Percentiles rank a stretch among this genome's conserved stretches.
Evolutionary conservation across 106 monocot species (phyloP).

Genomic region (Acorus calamus): DNA sequence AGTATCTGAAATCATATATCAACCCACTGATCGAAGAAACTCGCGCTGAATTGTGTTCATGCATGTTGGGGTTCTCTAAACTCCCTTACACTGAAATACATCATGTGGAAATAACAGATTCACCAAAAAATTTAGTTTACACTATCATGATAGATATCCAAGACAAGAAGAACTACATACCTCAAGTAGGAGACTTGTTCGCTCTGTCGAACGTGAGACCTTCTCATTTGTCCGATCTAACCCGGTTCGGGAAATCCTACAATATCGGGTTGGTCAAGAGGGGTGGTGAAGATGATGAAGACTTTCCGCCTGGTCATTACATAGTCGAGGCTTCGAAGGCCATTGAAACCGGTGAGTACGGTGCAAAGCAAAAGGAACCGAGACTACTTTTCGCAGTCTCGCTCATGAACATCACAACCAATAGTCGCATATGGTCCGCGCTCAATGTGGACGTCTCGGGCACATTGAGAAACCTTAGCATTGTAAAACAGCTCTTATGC

Average conservation of each 20-base stretch:
- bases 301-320: not conserved
- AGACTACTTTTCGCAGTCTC: conserved; percentile 2
- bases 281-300: not conserved
- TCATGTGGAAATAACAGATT: not conserved
- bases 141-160: not conserved
- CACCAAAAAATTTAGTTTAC: not conserved
- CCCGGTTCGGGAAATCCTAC: conserved; percentile 1
- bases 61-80: not conserved
- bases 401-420: conserved; percentile 7
- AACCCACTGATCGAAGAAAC: conserved; percentile 15
- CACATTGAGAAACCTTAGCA: not conserved
- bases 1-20: conserved; percentile 6
- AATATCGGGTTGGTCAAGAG: conserved; percentile 2
- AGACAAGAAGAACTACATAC: conserved; percentile 3
- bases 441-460: not conserved
- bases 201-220: conserved; percentile 9
- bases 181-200: conserved; percentile 8
- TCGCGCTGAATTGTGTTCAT: conserved; percentile 7
- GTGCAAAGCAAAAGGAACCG: not conserved
- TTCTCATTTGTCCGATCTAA: conserved; percentile 5
- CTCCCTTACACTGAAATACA: conserved; percentile 5
- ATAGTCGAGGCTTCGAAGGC: not conserved
- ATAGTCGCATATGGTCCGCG: conserved; percentile 16
- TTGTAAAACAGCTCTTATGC: conserved; percentile 6
- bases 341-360: conserved; percentile 2